Evolutionary conservation across 345 rosid genomes (phyloP), one percentile per base, ranked within the genome.

Genomic region (Clarkia xantiana): DNA sequence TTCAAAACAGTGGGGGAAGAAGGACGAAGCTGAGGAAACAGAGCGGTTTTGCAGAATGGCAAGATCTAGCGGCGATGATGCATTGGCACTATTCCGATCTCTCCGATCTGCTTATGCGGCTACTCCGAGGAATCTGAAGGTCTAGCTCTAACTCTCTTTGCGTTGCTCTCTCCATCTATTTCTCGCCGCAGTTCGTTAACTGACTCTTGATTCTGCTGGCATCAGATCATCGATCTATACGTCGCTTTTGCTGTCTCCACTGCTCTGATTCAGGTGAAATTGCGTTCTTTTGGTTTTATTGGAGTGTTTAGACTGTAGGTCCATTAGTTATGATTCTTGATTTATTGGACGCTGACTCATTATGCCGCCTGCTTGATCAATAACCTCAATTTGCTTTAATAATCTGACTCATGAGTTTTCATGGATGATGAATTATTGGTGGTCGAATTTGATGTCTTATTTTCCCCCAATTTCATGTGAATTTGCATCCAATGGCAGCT

Each of bases 201-300:
- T 49, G 34, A 25, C 11, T 10, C 14, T 3, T 34, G 42, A 49
- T 40, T 49, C 11, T 49, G 18, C 40, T 49, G 40, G 53, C 41
- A 25, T 29, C 79, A 91, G 98, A 76, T 86, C 74, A 82, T 91
- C 67, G 98, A 91, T 69, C 68, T 84, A 12, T 91, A 84, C 42
- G 94, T 84, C 46, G 79, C 69, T 40, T 91, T 86, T 38, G 83
- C 96, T 10, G 76, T 83, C 55, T 70, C 70, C 63, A 81, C 97
- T 7, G 94, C 96, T 52, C 40, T 90, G 61, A 81, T 86, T 49
- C 96, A 90, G 96, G 98, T 87, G 16, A 53, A 40, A 38, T 38
- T 9, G 14, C 45, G 9, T 1, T 44, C 20, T 53, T 38, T 29
- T 3, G 36, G 38, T 18, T 60, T 39, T 6, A 10, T 10, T 39